phyloP scores from a whole-genome alignment of 148 eudicot genomes.

The Bassia scoparia region DNA sequence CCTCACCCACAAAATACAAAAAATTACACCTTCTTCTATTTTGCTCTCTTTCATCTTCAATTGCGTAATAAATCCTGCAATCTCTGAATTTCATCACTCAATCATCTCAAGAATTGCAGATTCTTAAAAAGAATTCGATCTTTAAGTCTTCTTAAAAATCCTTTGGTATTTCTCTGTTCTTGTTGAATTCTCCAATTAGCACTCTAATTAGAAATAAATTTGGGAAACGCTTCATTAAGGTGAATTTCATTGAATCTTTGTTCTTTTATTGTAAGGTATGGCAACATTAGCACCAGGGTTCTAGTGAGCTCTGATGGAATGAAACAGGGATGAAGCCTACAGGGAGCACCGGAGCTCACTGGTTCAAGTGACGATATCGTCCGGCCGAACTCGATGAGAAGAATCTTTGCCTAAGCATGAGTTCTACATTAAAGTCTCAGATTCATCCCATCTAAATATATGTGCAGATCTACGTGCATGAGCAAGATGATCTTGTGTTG shows the following conservation, averaged over 20 bases:
- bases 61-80: background rate
- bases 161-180: conserved; percentile 2
- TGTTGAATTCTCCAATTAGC: conserved; percentile 13
- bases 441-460: conserved; percentile 90
- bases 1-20: conserved; percentile 21
- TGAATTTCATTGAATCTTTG: background rate
- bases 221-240: background rate
- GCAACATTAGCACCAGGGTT: conserved; percentile 69
- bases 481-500: conserved; percentile 84
- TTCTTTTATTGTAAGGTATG: conserved; percentile 29
- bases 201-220: conserved; percentile 15
- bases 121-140: conserved; percentile 2
- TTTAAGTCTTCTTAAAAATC: too few species aligned
- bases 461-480: conserved; percentile 63
- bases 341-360: conserved; percentile 68
- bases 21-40: background rate
- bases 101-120: background rate
- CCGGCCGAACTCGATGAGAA: conserved; percentile 91
- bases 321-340: conserved; percentile 70
- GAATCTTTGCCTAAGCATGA: conserved; percentile 73
- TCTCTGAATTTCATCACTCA: background rate
- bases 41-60: conserved; percentile 20
- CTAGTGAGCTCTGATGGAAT: conserved; percentile 60
- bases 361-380: conserved; percentile 85
- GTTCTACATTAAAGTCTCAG: conserved; percentile 74